These are phyloP conservation scores for Ganoderma sp. DNA, from an alignment of 1,284 basidiomycete species.

Conservation along the genomic window DNA sequence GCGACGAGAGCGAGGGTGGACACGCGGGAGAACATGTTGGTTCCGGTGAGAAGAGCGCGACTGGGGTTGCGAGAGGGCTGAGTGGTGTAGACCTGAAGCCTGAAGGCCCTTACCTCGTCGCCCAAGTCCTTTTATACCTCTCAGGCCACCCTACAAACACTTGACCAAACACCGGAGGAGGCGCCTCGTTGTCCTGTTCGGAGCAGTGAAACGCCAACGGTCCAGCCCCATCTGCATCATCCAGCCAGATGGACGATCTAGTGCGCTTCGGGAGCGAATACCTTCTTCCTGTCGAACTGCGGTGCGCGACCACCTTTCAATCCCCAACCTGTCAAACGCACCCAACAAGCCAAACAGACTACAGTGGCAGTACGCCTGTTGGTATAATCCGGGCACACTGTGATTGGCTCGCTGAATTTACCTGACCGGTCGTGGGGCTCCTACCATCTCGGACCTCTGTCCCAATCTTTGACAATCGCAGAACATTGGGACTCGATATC, in stretches of 20 bases:
- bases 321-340: not conserved
- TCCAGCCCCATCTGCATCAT: not conserved
- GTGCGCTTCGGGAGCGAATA: not conserved
- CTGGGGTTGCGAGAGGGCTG: slow-evolving; percentile 9
- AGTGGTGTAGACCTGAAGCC: slow-evolving; percentile 19
- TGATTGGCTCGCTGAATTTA: not conserved
- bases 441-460: not conserved
- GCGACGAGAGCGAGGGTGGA: slow-evolving; percentile 29
- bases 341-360: not conserved
- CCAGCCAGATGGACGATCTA: not conserved
- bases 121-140: slow-evolving; percentile 15
- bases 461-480: not conserved
- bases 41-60: not conserved
- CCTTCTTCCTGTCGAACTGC: not conserved
- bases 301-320: not conserved
- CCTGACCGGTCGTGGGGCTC: not conserved
- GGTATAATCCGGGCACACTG: not conserved
- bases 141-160: not conserved
- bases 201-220: slow-evolving; percentile 2
- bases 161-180: not conserved
- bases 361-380: not conserved
- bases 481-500: not conserved
- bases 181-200: not conserved
- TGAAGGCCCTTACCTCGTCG: not conserved
- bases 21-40: slow-evolving; percentile 27